Percentiles rank a stretch among this genome's conserved stretches.
phyloP scores from a whole-genome alignment of 2,329 filamentous ascomycete species.

The Tolypocladium inflatum region DNA sequence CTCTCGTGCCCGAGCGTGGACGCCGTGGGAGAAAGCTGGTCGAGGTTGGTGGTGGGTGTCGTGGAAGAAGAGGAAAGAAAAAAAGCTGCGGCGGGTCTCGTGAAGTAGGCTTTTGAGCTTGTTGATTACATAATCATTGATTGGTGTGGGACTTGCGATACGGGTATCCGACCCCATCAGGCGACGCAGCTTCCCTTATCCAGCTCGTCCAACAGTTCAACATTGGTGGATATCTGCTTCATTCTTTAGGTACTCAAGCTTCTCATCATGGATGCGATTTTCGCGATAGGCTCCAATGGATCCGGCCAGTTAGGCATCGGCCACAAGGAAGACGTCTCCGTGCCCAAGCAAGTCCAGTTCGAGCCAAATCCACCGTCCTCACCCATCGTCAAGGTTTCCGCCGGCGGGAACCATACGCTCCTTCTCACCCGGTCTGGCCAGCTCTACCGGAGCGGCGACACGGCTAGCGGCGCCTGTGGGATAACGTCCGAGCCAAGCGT shows the following conservation, averaged over 20 bases:
- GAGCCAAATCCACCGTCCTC: constrained; percentile 25
- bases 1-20: neutral
- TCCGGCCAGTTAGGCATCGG: constrained; percentile 66
- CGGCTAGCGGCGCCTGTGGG: constrained; percentile 44
- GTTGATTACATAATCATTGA: constrained; percentile 5
- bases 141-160: neutral
- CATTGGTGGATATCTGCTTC: neutral
- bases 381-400: constrained; percentile 29
- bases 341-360: constrained; percentile 55
- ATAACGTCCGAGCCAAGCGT: constrained; percentile 18
- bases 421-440: constrained; percentile 50
- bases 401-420: constrained; percentile 84
- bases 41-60: neutral
- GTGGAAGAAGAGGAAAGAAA: constrained; percentile 5
- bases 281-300: constrained; percentile 67
- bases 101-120: neutral
- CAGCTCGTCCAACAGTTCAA: neutral
- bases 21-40: neutral
- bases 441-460: constrained; percentile 58
- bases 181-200: neutral
- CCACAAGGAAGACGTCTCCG: constrained; percentile 61
- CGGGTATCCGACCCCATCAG: neutral
- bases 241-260: neutral
- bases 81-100: constrained; percentile 1
- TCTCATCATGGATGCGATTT: constrained; percentile 40